A percentile compares a stretch with the other conserved stretches of the same genome.
Conservation (phyloP, 1,139 yeast genomes). For the Suzukiozyma palmioleophila region DNA sequence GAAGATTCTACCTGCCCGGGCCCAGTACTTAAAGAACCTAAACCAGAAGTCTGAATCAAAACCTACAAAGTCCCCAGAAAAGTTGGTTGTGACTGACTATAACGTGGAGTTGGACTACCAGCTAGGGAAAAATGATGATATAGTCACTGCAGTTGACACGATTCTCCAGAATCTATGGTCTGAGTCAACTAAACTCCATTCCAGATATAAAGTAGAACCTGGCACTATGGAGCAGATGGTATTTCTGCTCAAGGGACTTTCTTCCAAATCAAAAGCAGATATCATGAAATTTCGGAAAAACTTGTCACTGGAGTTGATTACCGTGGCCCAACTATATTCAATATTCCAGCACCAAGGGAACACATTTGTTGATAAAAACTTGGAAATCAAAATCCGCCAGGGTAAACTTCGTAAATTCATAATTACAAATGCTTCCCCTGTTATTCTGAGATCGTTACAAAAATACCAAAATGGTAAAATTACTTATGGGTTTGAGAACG, state of each 20-base stretch:
- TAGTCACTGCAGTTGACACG: conserved; percentile 31
- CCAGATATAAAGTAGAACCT: conserved; percentile 15
- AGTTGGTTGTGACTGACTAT: conserved; percentile 26
- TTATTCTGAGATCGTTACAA: conserved; percentile 35
- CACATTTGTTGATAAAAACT: conserved; percentile 40
- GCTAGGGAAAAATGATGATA: conserved; percentile 26
- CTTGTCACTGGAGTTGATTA: conserved; percentile 32
- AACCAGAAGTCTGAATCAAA: conserved; percentile 4
- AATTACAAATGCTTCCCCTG: conserved; percentile 44
- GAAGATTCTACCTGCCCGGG: conserved; percentile 24
- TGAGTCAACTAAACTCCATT: conserved; percentile 26
- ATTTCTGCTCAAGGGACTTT: conserved; percentile 31
- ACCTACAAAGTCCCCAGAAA: conserved; percentile 8
- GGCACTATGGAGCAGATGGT: conserved; percentile 25
- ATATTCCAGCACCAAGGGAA: conserved; percentile 37
- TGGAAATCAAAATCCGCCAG: conserved; percentile 31
- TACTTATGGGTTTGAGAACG: conserved; percentile 44
- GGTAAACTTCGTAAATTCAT: conserved; percentile 36
- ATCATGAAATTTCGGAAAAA: conserved; percentile 31
- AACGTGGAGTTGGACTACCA: conserved; percentile 40
- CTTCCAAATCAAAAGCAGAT: conserved; percentile 34
- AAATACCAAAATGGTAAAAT: conserved; percentile 31
- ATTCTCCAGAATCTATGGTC: conserved; percentile 38
- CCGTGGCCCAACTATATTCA: conserved; percentile 38
- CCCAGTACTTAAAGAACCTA: conserved; percentile 19